Evolutionary conservation across 306 rosid genomes (phyloP).

Genomic region (Urtica urens): DNA sequence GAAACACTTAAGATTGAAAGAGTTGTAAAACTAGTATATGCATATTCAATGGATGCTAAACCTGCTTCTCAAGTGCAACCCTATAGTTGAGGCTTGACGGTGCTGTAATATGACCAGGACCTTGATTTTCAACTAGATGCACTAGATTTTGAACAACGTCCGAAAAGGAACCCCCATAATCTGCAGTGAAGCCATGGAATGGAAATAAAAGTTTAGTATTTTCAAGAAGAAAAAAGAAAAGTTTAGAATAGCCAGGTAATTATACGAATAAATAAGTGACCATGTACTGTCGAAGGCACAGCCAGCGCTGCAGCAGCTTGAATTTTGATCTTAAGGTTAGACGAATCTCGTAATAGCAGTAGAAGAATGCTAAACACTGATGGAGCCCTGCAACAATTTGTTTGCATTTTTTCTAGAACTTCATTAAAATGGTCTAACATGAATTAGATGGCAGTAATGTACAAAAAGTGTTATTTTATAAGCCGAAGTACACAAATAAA

Average conservation of each 20-base stretch:
- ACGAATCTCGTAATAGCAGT: constrained; percentile 67
- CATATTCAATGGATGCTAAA: constrained; percentile 13
- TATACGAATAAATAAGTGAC: constrained; percentile 26
- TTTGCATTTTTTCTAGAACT: neutral
- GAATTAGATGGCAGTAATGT: too few species aligned
- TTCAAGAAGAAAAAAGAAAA: too few species aligned
- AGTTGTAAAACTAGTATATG: neutral
- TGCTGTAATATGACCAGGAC: constrained; percentile 45
- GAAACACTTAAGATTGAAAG: constrained; percentile 3
- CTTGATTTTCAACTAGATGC: constrained; percentile 59
- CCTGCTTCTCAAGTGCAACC: constrained; percentile 90
- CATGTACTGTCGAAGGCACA: constrained; percentile 59
- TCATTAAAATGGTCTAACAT: neutral
- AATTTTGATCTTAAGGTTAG: constrained; percentile 83
- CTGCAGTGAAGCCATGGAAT: constrained; percentile 30
- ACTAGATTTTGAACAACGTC: constrained; percentile 64
- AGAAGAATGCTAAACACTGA: constrained; percentile 72
- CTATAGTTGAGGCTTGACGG: constrained; percentile 79
- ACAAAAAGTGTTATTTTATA: too few species aligned
- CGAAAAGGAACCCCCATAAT: constrained; percentile 72
- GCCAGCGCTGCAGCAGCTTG: constrained; percentile 97
- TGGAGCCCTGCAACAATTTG: constrained; percentile 52
- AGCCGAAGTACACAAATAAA: too few species aligned
- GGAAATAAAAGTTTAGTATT: neutral
- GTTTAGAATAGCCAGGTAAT: too few species aligned